Base-by-base conservation (phyloP, 164 flowering plant species). In the Umbilicus rupestris region DNA sequence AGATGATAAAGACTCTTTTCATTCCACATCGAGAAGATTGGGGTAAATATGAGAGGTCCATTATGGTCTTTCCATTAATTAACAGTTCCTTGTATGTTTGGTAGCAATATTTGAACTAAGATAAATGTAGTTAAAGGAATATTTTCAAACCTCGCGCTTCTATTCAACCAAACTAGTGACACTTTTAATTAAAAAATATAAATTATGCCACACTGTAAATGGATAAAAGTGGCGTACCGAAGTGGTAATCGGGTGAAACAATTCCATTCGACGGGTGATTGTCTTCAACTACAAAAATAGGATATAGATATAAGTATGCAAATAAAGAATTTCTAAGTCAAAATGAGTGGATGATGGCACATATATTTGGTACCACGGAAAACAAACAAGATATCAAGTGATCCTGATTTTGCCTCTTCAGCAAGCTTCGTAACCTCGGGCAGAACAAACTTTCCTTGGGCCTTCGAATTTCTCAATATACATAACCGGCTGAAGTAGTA, bases 341-440 rank as follows among this genome's bases (percentile, higher is more conserved):
- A 52, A 52, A 12, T 26, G 19, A 26, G 31, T 4, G 14, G 60
- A 41, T 26, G 42, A 30, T 45, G n/a, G n/a, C 17, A 26, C 19
- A 65, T 22, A 44, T 24, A 66, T 63, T 69, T 50, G 49, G 50
- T 84, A 90, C 97, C 97, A 76, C 76, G 78, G 80, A 83, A 85
- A 71, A 90, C 76, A 75, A 88, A 73, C 75, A 88, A 72, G 70
- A 90, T 75, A 44, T 74, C 62, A 63, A 88, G 82, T 70, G 84
- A 79, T 10, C 84, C 80, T 63, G 81, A 79, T 78, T 77, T 85
- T 52, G 75, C 77, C 69, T 87, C 87, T 62, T 70, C 72, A 37
- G 81, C 79, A 65, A 90, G 74, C 71, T 82, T 87, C 63, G 72
- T 82, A 44, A 85, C 77, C 66, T 88, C 92, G 68, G 97, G 97